Evolutionary conservation across 495 filamentous ascomycete species (phyloP).

Genomic region (Lophiotrema nucula): DNA sequence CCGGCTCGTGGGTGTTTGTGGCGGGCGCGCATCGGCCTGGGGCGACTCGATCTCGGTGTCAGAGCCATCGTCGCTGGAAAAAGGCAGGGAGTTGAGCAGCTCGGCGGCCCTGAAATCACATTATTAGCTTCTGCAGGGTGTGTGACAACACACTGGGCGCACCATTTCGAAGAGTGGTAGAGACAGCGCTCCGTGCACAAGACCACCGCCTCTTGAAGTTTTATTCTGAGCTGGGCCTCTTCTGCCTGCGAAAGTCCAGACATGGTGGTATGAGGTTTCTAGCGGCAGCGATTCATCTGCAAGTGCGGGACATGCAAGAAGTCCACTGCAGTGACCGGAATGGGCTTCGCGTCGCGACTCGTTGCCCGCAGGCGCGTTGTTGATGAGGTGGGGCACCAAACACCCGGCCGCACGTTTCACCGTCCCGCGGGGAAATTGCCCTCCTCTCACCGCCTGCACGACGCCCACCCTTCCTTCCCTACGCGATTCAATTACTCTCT

Average conservation of each 20-base stretch:
- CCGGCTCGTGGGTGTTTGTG: constrained; percentile 19
- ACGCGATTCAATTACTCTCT: not conserved
- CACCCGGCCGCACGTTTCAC: not conserved
- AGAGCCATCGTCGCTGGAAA: constrained; percentile 42
- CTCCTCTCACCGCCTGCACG: not conserved
- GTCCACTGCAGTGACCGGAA: no score
- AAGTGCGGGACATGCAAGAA: no score
- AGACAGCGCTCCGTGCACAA: constrained; percentile 94
- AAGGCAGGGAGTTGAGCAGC: constrained; percentile 75
- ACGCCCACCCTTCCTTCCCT: not conserved
- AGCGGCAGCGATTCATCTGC: no score
- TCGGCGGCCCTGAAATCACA: constrained; percentile 76
- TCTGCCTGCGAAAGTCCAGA: constrained; percentile 33
- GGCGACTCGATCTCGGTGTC: constrained; percentile 60
- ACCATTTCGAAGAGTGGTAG: constrained; percentile 98
- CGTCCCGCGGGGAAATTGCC: not conserved
- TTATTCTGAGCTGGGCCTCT: constrained; percentile 52
- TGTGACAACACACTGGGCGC: not conserved
- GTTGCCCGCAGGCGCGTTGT: not conserved
- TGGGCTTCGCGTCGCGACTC: not conserved
- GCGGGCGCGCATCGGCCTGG: constrained; percentile 51
- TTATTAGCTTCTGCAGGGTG: not conserved
- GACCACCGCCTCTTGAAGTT: constrained; percentile 77
- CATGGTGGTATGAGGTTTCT: constrained; percentile 3
- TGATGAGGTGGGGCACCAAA: not conserved